Conservation (phyloP, 129 eudicot species). For the Pseudognaphalium luteoalbum region DNA sequence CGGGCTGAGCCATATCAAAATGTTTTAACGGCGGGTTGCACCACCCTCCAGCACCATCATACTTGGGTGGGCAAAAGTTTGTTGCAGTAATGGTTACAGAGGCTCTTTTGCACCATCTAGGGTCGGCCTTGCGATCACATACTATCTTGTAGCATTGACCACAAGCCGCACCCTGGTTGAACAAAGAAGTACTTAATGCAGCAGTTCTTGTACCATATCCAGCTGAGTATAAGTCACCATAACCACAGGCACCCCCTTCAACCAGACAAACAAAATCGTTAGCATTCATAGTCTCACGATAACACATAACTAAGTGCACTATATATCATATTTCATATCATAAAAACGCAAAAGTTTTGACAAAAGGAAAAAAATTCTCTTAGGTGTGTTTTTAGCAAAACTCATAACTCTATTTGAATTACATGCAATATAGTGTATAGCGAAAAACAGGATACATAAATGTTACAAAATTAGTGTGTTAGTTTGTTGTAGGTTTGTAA, state of each 20-base stretch:
- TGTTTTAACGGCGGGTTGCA: slow-evolving; percentile 86
- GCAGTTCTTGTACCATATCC: slow-evolving; percentile 80
- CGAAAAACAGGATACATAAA: too few species aligned
- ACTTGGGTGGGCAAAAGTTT: slow-evolving; percentile 81
- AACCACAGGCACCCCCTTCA: slow-evolving; percentile 89
- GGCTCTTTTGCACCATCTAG: slow-evolving; percentile 66
- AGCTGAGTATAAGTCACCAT: slow-evolving; percentile 64
- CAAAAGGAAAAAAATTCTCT: too few species aligned
- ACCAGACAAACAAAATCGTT: background rate
- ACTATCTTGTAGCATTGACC: slow-evolving; percentile 72
- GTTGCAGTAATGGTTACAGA: slow-evolving; percentile 78
- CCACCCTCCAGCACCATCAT: slow-evolving; percentile 65
- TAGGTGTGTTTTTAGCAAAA: background rate
- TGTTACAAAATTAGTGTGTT: too few species aligned
- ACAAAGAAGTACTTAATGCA: slow-evolving; percentile 77
- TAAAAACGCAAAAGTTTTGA: too few species aligned
- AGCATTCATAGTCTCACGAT: background rate
- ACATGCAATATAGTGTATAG: too few species aligned
- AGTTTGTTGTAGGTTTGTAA: background rate
- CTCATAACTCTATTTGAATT: too few species aligned
- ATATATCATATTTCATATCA: too few species aligned
- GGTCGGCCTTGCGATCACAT: slow-evolving; percentile 56
- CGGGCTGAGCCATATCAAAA: slow-evolving; percentile 96
- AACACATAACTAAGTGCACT: background rate
- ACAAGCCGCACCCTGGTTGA: slow-evolving; percentile 69